Evolutionary conservation across 805 yeast species (phyloP), one percentile per base, ranked within the genome.

Genomic region (Saccharomycopsis sp.): DNA sequence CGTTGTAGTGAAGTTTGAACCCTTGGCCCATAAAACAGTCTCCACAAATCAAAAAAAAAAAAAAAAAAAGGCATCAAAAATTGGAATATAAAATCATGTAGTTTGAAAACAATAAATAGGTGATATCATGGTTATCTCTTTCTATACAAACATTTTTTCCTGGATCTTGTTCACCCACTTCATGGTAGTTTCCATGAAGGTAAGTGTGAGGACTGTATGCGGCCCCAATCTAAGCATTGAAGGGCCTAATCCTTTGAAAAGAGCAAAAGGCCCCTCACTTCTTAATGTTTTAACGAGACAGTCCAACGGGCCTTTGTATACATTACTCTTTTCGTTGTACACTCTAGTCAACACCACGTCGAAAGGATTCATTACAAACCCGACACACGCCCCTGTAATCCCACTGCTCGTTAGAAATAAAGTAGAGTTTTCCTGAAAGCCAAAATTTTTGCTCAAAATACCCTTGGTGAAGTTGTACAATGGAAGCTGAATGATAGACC

Each of bases 341-440:
- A 92, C 80, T 65, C 98, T 75, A 1, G 98, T 92, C 62, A 92
- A 67, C 39, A 92, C 72, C 34, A 92, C 97, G 61, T 92, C 98
- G 75, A 95, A 87, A 12, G 98, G 97, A 59, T 88, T 92, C 96
- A 92, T 89, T 23, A 85, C 95, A 16, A 88, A 67, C 38, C 94
- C 88, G 23, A 92, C 97, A 52, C 95, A 96, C 30, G 87, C 58
- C 34, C 98, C 98, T 5, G 96, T 79, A 48, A 71, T 63, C 1
- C 88, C 75, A 32, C 87, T 75, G 1, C 95, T 75, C 8, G 71
- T 54, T 48, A 89, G 68, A 58, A 87, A 95, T 46, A 83, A 63
- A 2, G 88, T 70, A 23, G 88, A 85, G 30, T 80, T 81, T 4
- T 59, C 58, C 4, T 15, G 18, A 26, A 25, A 32, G 4, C 19